These are phyloP conservation scores for Tripidium arundinaceum DNA, from an alignment of 202 grass and related monocot genomes.

Conservation along the genomic window DNA sequence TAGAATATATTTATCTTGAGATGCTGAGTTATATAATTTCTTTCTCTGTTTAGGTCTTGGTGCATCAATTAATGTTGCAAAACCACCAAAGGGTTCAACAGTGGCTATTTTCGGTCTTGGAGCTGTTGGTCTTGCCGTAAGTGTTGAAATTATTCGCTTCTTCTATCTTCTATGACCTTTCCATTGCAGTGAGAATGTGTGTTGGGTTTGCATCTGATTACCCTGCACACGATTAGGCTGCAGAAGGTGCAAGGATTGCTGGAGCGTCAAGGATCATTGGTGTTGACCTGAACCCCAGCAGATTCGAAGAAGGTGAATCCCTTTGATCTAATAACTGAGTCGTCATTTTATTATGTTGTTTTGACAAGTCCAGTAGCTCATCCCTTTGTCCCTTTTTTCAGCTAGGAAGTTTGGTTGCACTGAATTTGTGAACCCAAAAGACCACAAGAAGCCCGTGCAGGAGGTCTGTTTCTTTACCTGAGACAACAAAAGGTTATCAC, in stretches of 20 bases:
- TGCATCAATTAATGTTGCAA: slow-evolving; percentile 88
- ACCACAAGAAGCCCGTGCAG: slow-evolving; percentile 76
- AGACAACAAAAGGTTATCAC: not conserved
- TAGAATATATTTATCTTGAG: not conserved
- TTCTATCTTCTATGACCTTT: not conserved
- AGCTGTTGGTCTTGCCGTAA: slow-evolving; percentile 83
- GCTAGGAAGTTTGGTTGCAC: slow-evolving; percentile 91
- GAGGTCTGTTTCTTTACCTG: slow-evolving; percentile 45
- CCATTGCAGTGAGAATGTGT: not conserved
- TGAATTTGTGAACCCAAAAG: slow-evolving; percentile 87
- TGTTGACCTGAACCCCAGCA: slow-evolving; percentile 66
- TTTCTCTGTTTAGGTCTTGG: slow-evolving; percentile 57
- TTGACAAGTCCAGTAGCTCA: slow-evolving; percentile 20
- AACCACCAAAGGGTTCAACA: slow-evolving; percentile 68
- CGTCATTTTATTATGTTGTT: not conserved
- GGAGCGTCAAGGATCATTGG: slow-evolving; percentile 86
- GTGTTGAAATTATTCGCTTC: not conserved
- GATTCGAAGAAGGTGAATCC: slow-evolving; percentile 78
- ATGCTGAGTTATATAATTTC: not conserved
- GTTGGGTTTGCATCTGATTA: not conserved
- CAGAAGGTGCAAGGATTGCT: slow-evolving; percentile 75
- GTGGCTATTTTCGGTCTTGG: slow-evolving; percentile 88
- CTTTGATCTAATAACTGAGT: slow-evolving; percentile 9
- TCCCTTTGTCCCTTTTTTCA: slow-evolving; percentile 17
- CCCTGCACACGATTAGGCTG: slow-evolving; percentile 41